Base-by-base conservation (phyloP, 192 early-diverging fungal species). In the Linderina pennispora region DNA sequence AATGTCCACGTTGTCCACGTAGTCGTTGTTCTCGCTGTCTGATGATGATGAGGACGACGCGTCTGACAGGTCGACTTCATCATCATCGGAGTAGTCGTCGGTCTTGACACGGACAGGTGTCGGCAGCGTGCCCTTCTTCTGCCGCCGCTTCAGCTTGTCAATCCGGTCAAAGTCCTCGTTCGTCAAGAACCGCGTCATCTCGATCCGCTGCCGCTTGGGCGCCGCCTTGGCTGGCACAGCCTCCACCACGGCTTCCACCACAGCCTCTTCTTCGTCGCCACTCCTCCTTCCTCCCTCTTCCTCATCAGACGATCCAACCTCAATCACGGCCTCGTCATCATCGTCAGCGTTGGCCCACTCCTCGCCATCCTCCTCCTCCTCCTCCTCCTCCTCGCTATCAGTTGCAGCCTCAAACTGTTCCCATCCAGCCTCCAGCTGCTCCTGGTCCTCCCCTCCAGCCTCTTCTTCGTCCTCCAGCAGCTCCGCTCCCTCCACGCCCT, bases 141-240 rank as follows among this genome's bases (percentile, higher is more conserved):
- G 58, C 19, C 82, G 63, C 40, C 78, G 67, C 55, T 83, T 86
- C 21, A 91, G 75, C 48, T 84, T 81, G 40, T 87, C 74, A 51
- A 98, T 81, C 43, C 79, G 83, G 19, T 77, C 83, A 69, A 97
- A 97, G 75, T 98, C 95, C 42, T 72, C 68, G 44, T 56, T 54
- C 3, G 61, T 71, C 48, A 71, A 25, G 57, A 63, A 43, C 20
- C 90, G 87, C 23, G 87, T 83, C 32, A 91, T 94, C 37, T 94
- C 76, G 43, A 98, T 88, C 55, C 83, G 75, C n/a, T n/a, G n/a
- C 31, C 66, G 69, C 40, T 57, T 56, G 11, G 40, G 48, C 1
- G n/a, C 33, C 9, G 40, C 21, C 23, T 34, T 39, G 14, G 33
- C 6, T 8, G 28, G 11, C 18, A 4, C 34, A 4, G 26, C 28